phyloP scores from a whole-genome alignment of 2,329 filamentous ascomycete genomes.

The Tolypocladium cylindrosporum region DNA sequence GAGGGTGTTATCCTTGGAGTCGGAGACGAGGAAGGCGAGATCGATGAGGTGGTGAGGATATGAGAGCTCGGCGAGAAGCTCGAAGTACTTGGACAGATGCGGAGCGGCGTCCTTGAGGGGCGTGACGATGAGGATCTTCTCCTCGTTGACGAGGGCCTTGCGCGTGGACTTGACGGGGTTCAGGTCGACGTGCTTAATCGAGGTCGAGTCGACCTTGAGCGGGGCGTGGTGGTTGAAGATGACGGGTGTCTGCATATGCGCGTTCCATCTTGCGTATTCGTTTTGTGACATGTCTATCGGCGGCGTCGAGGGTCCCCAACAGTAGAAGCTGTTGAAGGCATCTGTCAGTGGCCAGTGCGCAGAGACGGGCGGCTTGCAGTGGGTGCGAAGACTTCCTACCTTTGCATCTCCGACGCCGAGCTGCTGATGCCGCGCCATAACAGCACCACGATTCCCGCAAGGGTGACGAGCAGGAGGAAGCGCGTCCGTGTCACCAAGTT shows the following conservation, averaged over 20 bases:
- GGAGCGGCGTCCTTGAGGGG: constrained; percentile 81
- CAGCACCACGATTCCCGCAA: constrained; percentile 63
- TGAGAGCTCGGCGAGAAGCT: constrained; percentile 77
- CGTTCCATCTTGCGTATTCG: constrained; percentile 82
- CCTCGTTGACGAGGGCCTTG: constrained; percentile 68
- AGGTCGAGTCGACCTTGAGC: constrained; percentile 70
- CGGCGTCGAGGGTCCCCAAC: constrained; percentile 90
- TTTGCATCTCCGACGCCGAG: constrained; percentile 82
- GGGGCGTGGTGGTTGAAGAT: constrained; percentile 93
- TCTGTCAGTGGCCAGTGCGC: background rate
- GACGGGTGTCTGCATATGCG: constrained; percentile 82
- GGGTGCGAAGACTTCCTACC: constrained; percentile 40
- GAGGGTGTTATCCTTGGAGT: constrained; percentile 98
- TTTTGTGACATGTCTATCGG: constrained; percentile 92
- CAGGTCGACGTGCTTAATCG: constrained; percentile 72
- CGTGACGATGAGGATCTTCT: constrained; percentile 84
- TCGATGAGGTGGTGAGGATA: constrained; percentile 97
- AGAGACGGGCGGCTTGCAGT: background rate
- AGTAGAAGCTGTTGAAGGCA: constrained; percentile 66
- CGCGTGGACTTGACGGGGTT: constrained; percentile 75
- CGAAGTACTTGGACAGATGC: constrained; percentile 83
- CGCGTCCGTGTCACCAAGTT: constrained; percentile 66
- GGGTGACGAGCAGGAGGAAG: constrained; percentile 62
- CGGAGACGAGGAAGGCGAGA: constrained; percentile 90
- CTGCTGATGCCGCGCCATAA: constrained; percentile 80